Percentiles rank a stretch among this genome's conserved stretches.
Conservation (phyloP, 1,284 basidiomycete genomes). For the Irpex rosettiformis region DNA sequence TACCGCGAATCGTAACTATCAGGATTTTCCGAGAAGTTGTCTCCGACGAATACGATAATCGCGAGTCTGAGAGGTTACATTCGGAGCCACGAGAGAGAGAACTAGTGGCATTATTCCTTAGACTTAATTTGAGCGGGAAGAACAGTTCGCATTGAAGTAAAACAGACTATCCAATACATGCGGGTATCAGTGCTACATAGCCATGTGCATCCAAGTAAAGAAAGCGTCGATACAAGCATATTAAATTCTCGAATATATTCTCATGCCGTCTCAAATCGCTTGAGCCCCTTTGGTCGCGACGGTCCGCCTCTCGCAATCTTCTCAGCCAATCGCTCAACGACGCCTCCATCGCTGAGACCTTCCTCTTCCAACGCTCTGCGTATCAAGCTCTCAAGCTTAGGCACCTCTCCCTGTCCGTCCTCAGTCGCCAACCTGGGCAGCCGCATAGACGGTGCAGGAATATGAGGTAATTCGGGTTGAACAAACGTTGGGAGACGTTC, state of each 20-base stretch:
- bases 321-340: constrained; percentile 58
- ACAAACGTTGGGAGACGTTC: constrained; percentile 79
- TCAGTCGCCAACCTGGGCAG: constrained; percentile 32
- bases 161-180: constrained; percentile 2
- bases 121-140: too few species aligned
- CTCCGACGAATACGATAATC: too few species aligned
- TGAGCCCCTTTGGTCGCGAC: constrained; percentile 50
- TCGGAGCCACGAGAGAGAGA: too few species aligned
- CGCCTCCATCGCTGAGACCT: constrained; percentile 42
- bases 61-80: too few species aligned
- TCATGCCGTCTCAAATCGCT: constrained; percentile 57
- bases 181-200: constrained; percentile 3
- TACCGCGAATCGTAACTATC: too few species aligned
- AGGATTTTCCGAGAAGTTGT: too few species aligned
- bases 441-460: constrained; percentile 64
- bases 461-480: constrained; percentile 39
- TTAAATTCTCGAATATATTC: background rate
- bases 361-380: constrained; percentile 68
- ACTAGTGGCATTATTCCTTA: too few species aligned
- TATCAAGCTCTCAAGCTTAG: constrained; percentile 85
- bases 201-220: background rate
- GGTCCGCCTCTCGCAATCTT: constrained; percentile 51
- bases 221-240: background rate
- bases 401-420: constrained; percentile 32
- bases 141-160: background rate